phyloP scores from a whole-genome alignment of 176 grass and related monocot genomes.

The Oryza longistaminata region DNA sequence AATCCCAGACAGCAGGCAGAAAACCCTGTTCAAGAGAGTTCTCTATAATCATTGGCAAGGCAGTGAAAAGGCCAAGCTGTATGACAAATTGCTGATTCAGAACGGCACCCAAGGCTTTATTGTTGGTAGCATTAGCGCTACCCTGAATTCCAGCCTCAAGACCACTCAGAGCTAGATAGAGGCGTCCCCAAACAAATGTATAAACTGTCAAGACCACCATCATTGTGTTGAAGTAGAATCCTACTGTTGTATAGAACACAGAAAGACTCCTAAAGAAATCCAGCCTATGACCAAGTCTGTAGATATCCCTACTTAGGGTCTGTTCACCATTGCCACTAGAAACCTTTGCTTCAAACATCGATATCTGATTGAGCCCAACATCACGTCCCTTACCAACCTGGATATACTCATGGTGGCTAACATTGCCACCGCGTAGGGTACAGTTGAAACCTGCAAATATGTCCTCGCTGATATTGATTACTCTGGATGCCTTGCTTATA shows the following conservation, averaged over 20 bases:
- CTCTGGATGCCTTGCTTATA: slow-evolving; percentile 92
- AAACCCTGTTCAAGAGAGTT: slow-evolving; percentile 91
- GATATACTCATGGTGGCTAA: slow-evolving; percentile 97
- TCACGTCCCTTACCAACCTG: slow-evolving; percentile 97
- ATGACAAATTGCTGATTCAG: slow-evolving; percentile 96
- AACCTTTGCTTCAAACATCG: slow-evolving; percentile 99
- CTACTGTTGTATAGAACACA: slow-evolving; percentile 94
- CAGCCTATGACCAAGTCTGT: slow-evolving; percentile 89
- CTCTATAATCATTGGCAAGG: slow-evolving; percentile 94
- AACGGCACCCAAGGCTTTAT: slow-evolving; percentile 75
- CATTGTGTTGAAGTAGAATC: slow-evolving; percentile 99
- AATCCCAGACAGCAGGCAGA: slow-evolving; percentile 84
- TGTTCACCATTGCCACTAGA: slow-evolving; percentile 97
- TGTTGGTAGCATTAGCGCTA: slow-evolving; percentile 75
- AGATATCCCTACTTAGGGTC: slow-evolving; percentile 93
- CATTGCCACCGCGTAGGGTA: slow-evolving; percentile 90
- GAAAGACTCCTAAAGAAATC: slow-evolving; percentile 96
- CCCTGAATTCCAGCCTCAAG: slow-evolving; percentile 79
- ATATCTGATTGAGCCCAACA: slow-evolving; percentile 98
- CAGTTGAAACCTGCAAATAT: slow-evolving; percentile 99
- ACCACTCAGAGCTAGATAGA: slow-evolving; percentile 94
- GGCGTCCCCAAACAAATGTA: slow-evolving; percentile 87
- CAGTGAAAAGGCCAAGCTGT: slow-evolving; percentile 88
- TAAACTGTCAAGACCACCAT: slow-evolving; percentile 95
- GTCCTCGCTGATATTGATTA: slow-evolving; percentile 98